phyloP scores from a whole-genome alignment of 1,139 yeast genomes.

The Sugiyamaella sp. region DNA sequence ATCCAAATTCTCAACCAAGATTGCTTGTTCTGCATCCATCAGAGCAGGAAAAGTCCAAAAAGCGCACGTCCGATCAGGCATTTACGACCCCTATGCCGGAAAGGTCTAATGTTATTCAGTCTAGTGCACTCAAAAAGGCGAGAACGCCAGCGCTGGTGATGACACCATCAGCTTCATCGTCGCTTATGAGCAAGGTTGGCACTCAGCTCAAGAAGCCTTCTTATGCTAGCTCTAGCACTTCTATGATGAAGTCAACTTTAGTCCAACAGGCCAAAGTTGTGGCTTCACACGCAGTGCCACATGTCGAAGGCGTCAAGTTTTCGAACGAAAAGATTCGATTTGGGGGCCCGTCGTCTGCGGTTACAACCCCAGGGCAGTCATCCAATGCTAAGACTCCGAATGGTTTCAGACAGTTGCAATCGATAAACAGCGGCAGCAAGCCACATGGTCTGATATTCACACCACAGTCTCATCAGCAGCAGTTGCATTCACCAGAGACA shows the following conservation, averaged over 20 bases:
- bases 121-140: conserved; percentile 1
- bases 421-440: conserved; percentile 25
- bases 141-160: conserved; percentile 10
- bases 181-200: conserved; percentile 16
- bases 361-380: conserved; percentile 20
- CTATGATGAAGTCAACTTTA: conserved; percentile 43
- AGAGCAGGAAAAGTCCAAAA: conserved; percentile 6
- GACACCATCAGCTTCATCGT: conserved; percentile 10
- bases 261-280: conserved; percentile 40
- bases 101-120: neutral
- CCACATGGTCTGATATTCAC: conserved; percentile 11
- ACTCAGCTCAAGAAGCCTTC: conserved; percentile 24
- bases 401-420: conserved; percentile 25
- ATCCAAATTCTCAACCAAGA: neutral
- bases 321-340: conserved; percentile 42
- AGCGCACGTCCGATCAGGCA: conserved; percentile 25
- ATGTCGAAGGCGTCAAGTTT: conserved; percentile 43
- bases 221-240: conserved; percentile 20
- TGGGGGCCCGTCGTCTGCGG: conserved; percentile 27
- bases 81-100: conserved; percentile 24
- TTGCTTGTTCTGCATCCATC: neutral
- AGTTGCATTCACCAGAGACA: conserved; percentile 26
- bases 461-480: conserved; percentile 7
- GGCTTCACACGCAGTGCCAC: conserved; percentile 32
- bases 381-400: conserved; percentile 21